Conservation (phyloP, 805 yeast genomes). For the Metschnikowia picachoensis region DNA sequence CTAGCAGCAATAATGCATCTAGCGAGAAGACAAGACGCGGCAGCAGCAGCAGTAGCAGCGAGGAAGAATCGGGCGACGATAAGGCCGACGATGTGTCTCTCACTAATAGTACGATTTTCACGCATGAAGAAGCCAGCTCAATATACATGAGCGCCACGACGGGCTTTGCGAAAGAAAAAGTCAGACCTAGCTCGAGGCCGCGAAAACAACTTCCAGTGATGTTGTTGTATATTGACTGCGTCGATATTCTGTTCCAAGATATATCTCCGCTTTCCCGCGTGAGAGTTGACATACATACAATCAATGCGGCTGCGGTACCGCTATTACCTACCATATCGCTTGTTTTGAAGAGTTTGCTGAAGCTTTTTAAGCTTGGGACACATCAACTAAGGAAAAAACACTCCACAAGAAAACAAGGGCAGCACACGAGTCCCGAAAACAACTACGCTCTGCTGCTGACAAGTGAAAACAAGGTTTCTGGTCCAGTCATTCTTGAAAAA, state of each 20-base stretch:
- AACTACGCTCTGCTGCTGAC: too few relatives aligned
- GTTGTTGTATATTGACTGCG: constrained; percentile 31
- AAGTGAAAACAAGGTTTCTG: neutral
- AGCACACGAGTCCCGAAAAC: neutral
- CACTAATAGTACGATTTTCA: constrained; percentile 56
- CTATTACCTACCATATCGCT: constrained; percentile 36
- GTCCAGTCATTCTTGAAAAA: constrained; percentile 28
- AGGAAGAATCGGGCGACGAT: constrained; percentile 10
- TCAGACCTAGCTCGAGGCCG: neutral
- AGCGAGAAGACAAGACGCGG: neutral
- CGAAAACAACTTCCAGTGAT: constrained; percentile 10
- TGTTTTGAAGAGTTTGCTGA: constrained; percentile 35
- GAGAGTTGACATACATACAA: constrained; percentile 34
- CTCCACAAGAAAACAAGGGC: neutral
- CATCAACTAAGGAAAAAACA: constrained; percentile 25
- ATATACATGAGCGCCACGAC: constrained; percentile 82
- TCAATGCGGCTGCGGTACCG: constrained; percentile 45
- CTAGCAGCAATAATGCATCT: neutral
- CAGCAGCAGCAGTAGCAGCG: neutral
- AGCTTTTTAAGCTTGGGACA: constrained; percentile 31
- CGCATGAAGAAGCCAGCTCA: constrained; percentile 66
- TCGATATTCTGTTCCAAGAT: constrained; percentile 48
- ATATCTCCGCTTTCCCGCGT: constrained; percentile 31
- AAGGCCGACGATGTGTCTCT: constrained; percentile 34
- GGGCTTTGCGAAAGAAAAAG: constrained; percentile 25